Base-by-base conservation (phyloP, 208 protist species). In the Angomonas ambiguus region DNA sequence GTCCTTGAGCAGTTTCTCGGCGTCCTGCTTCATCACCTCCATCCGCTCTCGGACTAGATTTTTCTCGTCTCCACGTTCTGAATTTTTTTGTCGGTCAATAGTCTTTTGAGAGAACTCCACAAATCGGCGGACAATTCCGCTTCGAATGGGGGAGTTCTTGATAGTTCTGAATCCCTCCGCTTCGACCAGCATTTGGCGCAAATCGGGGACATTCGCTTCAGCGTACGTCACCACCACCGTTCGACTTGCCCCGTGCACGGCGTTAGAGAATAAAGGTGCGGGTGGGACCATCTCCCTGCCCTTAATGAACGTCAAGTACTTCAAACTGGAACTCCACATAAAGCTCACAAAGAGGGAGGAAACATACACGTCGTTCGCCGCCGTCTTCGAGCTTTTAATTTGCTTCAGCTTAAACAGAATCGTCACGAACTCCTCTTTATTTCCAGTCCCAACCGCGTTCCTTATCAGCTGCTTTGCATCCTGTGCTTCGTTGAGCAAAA, bases 91-190 rank as follows among this genome's bases (percentile, higher is more conserved):
- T 30, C 69, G 41, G 27, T 45, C 2, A 16, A 74, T 16, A 27
- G 65, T 32, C 45, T 65, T 32, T 63, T 73, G 13, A 22, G 69
- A 74, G 56, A 72, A 83, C 13, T 79, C 70, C 22, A 83, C 67
- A 57, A 72, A 83, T 45, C 72, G 67, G 31, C 42, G 65, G n/a
- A 76, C 55, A 57, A 71, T 83, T 35, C 77, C 77, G 59, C 61
- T 79, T 57, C 72, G 72, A 13, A 73, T 67, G n/a, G 67, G 56
- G 24, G 31, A 41, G 56, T 83, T 83, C 49, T 69, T 69, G 53
- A 82, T 61, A 8, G 53, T 33, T 33, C 69, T 62, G 34, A 74
- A 45, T 8, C 4, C 3, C 5, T 18, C 55, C 18, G 35, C 64
- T 27, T 31, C 49, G 1, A 67, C 59, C 8, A 75, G 60, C 6